Conservation (phyloP, 768 basidiomycete genomes). For the Porphyrellus cyaneotinctus region DNA sequence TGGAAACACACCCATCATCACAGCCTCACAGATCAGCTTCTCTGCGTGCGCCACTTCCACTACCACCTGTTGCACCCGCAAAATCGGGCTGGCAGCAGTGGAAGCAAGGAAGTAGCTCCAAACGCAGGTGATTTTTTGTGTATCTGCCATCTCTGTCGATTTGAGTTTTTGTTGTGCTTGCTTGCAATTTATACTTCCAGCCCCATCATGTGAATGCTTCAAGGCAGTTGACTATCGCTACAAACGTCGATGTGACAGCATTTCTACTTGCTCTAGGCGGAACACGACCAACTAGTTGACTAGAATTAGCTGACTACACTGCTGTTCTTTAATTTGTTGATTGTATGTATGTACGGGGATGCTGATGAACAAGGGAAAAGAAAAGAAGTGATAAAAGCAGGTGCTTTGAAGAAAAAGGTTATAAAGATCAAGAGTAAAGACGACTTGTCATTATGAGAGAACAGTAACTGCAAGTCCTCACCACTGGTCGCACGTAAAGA, state of each 20-base stretch:
- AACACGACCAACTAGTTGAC: constrained; percentile 26
- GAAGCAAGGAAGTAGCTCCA: constrained; percentile 22
- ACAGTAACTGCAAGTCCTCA: constrained; percentile 28
- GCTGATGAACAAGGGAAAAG: constrained; percentile 24
- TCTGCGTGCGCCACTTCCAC: constrained; percentile 14
- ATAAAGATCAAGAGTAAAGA: constrained; percentile 37
- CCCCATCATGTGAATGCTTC: not conserved
- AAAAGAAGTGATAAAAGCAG: constrained; percentile 23
- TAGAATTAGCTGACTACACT: constrained; percentile 50
- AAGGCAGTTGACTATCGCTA: constrained; percentile 13
- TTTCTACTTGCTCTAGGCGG: constrained; percentile 21
- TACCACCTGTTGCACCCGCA: constrained; percentile 16
- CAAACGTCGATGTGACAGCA: constrained; percentile 12
- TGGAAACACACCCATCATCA: constrained; percentile 7
- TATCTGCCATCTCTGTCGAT: not conserved
- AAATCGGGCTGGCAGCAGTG: constrained; percentile 58
- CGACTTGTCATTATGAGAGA: constrained; percentile 22
- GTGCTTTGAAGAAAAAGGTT: constrained; percentile 26
- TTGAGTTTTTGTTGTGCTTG: not conserved
- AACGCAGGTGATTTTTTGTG: constrained; percentile 16
- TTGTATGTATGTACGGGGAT: constrained; percentile 39
- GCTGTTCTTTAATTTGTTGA: constrained; percentile 40
- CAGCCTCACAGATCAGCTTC: constrained; percentile 8
- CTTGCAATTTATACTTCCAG: constrained; percentile 2
- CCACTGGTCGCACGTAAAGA: constrained; percentile 10